Base-by-base conservation (phyloP, 345 rosid genomes). In the Aquilaria malaccensis region DNA sequence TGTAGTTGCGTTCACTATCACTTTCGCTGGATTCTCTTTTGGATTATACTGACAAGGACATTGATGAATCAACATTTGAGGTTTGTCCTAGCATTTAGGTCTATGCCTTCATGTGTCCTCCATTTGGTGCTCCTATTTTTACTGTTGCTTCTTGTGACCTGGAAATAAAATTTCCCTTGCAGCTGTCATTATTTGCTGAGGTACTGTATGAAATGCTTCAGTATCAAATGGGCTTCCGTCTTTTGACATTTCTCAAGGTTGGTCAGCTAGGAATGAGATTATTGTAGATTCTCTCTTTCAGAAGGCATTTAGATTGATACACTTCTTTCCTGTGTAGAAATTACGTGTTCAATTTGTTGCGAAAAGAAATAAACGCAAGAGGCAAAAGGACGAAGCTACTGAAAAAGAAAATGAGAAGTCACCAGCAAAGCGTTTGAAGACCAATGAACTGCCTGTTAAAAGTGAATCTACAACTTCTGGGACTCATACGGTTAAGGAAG, bases 141-240 rank as follows among this genome's bases (percentile, higher is more conserved):
- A 37, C 30, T 51, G 3, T 2, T 51, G 2, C 33, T 10, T 57
- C 37, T 45, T 11, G 22, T 52, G 3, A 33, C 49, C n/a, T 66
- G 64, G 55, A 53, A 61, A 47, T 60, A 14, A 51, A 59, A 47
- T 58, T 22, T 59, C 50, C 54, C 61, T 64, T 77, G 81, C 85
- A 93, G 98, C 77, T 94, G 63, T 88, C 99, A 14, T 69, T 94
- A 77, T 95, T 95, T 83, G 96, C 95, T 3, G 97, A 95, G 76
- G 70, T 90, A 10, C 74, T 95, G 29, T 83, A 80, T 74, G 99
- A 95, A 79, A 86, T 86, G 97, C 89, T 95, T 61, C 96, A 95
- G 73, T 77, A 85, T 77, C 91, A 91, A 82, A 95, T 91, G 96
- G 96, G 97, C 59, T 83, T 77, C 65, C 85, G 89, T 47, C 74